Evolutionary conservation across 108 stramenopile species (phyloP).

Genomic region (Nannochloropsis oceanica): DNA sequence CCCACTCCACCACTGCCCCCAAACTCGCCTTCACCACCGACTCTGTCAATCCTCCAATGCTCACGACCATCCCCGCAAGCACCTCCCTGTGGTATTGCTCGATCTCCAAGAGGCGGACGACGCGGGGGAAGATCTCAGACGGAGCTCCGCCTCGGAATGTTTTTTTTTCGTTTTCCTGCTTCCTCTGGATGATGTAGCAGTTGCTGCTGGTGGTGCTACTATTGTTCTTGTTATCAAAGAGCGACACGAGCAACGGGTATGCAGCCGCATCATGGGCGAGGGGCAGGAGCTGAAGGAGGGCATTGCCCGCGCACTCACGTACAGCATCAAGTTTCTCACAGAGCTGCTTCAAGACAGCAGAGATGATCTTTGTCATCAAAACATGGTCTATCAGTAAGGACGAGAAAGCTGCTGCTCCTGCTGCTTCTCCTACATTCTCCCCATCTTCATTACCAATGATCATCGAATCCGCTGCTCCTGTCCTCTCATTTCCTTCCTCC

Average conservation of each 20-base stretch:
- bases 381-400: background rate
- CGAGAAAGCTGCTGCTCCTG: background rate
- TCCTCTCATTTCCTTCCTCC: background rate
- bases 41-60: constrained; percentile 84
- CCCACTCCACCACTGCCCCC: constrained; percentile 57
- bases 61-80: constrained; percentile 65
- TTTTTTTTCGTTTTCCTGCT: background rate
- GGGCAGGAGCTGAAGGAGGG: constrained; percentile 47
- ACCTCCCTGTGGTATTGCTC: constrained; percentile 14
- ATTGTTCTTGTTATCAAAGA: background rate
- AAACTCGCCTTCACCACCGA: constrained; percentile 58
- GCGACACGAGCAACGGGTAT: constrained; percentile 41
- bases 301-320: constrained; percentile 56
- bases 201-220: too few relatives aligned
- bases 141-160: background rate
- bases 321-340: constrained; percentile 80
- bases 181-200: background rate
- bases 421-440: background rate
- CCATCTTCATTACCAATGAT: background rate
- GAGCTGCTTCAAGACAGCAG: constrained; percentile 55
- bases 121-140: background rate
- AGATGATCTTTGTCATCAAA: background rate
- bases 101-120: background rate
- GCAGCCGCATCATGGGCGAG: constrained; percentile 28
- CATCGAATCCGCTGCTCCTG: background rate